Evolutionary conservation across 2,329 filamentous ascomycete species (phyloP).

Genomic region (Sodiomyces alkalinus): DNA sequence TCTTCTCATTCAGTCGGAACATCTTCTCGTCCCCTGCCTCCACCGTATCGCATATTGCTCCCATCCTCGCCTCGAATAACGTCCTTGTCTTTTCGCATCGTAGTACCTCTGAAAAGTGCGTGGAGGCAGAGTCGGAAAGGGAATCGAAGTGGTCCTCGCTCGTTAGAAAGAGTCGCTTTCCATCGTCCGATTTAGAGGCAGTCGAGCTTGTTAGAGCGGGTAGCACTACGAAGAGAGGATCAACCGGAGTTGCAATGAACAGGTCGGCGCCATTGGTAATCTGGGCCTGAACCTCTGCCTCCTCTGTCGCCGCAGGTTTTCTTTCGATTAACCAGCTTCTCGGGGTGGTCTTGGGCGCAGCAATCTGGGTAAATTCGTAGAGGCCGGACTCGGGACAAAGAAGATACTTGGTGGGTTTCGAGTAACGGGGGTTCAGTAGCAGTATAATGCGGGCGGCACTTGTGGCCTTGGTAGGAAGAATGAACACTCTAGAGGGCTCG

Average conservation of each 20-base stretch:
- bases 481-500: conserved; percentile 40
- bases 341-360: conserved; percentile 34
- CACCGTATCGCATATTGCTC: conserved; percentile 62
- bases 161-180: conserved; percentile 50
- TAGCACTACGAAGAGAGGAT: conserved; percentile 71
- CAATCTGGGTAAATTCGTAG: conserved; percentile 48
- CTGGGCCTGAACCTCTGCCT: conserved; percentile 10
- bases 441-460: conserved; percentile 42
- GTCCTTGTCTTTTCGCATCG: conserved; percentile 27
- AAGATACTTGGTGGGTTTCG: conserved; percentile 41
- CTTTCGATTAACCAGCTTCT: conserved; percentile 47
- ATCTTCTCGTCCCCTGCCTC: conserved; percentile 73
- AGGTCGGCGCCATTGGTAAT: conserved; percentile 55
- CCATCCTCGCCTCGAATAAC: conserved; percentile 50
- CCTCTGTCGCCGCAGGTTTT: conserved; percentile 7
- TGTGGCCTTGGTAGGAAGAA: conserved; percentile 40
- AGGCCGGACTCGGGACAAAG: conserved; percentile 46
- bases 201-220: conserved; percentile 44
- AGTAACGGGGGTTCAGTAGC: conserved; percentile 42
- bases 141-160: conserved; percentile 59
- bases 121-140: conserved; percentile 35
- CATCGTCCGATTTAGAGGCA: conserved; percentile 25
- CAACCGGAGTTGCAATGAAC: conserved; percentile 71
- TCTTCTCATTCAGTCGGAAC: conserved; percentile 64
- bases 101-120: conserved; percentile 44